A percentile compares a stretch with the other conserved stretches of the same genome.
These are phyloP conservation scores for Coemansia sp. DNA, from an alignment of 192 early-diverging fungal genomes.

Conservation along the genomic window DNA sequence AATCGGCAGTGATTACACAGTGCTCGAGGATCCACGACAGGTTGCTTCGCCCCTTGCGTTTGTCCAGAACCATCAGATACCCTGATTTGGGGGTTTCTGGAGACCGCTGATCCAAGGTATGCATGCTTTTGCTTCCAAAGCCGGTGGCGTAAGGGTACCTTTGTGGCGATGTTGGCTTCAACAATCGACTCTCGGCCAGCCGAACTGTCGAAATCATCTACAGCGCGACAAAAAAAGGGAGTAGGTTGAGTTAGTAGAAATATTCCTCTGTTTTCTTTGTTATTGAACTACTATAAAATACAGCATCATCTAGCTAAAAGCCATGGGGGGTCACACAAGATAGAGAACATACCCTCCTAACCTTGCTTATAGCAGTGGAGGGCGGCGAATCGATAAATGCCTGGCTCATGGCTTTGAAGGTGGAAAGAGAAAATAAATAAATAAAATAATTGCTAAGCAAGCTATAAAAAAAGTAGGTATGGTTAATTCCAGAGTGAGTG, in stretches of 20 bases:
- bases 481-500: neutral
- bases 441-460: neutral
- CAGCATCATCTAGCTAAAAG: too few relatives aligned
- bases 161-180: neutral
- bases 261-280: neutral
- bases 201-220: slow-evolving; percentile 5
- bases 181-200: neutral
- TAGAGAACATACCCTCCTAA: slow-evolving; percentile 7
- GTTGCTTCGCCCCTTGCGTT: slow-evolving; percentile 10
- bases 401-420: neutral
- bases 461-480: neutral
- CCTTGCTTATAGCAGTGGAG: neutral
- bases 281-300: too few relatives aligned
- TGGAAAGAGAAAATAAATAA: neutral
- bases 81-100: slow-evolving; percentile 17
- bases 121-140: slow-evolving; percentile 4
- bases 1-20: slow-evolving; percentile 21
- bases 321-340: too few relatives aligned
- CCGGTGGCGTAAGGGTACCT: slow-evolving; percentile 3
- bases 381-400: neutral
- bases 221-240: neutral
- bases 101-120: slow-evolving; percentile 3
- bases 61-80: slow-evolving; percentile 36
- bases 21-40: slow-evolving; percentile 15
- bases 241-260: neutral